phyloP scores from a whole-genome alignment of 2,329 filamentous ascomycete genomes.

The Cladosporium sp. region DNA sequence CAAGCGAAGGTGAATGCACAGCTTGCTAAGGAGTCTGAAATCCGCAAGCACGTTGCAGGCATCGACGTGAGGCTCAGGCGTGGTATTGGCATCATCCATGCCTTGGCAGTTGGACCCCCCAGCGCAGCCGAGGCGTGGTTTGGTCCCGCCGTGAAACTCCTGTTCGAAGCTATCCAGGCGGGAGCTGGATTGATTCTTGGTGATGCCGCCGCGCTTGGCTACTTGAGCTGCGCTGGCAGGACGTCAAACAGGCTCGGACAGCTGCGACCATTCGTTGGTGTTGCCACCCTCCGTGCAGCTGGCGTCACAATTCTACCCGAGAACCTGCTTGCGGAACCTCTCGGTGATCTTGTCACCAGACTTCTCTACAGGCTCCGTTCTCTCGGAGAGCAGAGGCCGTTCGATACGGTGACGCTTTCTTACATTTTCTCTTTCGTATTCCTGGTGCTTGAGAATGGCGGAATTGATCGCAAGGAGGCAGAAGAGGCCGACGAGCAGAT shows the following conservation, averaged over 20 bases:
- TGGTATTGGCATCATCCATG: constrained; percentile 82
- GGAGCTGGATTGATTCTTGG: constrained; percentile 82
- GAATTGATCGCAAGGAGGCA: constrained; percentile 64
- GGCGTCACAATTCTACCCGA: constrained; percentile 72
- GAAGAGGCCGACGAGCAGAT: constrained; percentile 90
- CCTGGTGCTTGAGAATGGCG: constrained; percentile 74
- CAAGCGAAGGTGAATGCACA: constrained; percentile 88
- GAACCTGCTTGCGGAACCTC: constrained; percentile 73
- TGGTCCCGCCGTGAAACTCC: constrained; percentile 71
- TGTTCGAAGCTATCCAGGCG: constrained; percentile 74
- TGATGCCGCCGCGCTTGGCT: constrained; percentile 74
- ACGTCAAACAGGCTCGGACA: constrained; percentile 73
- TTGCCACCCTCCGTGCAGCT: constrained; percentile 80
- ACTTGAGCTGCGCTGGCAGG: constrained; percentile 76
- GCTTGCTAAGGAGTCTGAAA: constrained; percentile 79
- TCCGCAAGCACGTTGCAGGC: constrained; percentile 70
- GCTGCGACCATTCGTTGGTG: constrained; percentile 79
- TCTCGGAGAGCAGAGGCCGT: constrained; percentile 87
- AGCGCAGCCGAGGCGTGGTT: constrained; percentile 89
- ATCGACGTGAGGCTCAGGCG: constrained; percentile 73
- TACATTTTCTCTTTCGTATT: constrained; percentile 85
- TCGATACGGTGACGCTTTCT: constrained; percentile 83
- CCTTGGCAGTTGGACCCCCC: constrained; percentile 82
- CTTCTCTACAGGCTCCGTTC: constrained; percentile 89
- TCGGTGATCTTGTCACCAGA: constrained; percentile 79